Evolutionary conservation across 1,284 basidiomycete species (phyloP), one percentile per base, ranked within the genome.

Genomic region (Boletellus deceptivus): DNA sequence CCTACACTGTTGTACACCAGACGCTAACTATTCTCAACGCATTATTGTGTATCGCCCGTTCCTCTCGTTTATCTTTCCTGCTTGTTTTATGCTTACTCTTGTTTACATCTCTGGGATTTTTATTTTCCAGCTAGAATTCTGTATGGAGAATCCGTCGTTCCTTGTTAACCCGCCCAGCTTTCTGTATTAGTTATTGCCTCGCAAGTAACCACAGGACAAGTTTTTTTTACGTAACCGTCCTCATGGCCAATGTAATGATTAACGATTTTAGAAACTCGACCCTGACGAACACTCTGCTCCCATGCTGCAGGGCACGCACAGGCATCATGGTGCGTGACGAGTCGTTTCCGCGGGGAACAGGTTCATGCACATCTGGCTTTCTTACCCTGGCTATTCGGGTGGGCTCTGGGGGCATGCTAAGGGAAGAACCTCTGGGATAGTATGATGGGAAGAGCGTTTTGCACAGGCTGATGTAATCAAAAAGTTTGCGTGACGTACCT

Each of bases 181-280:
- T 54, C 29, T 52, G 60, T 52, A 52, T 38, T 56, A 53, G 33
- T 59, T 52, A 52, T 52, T 56, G 38, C 48, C 35, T 55, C 50
- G 43, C 49, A 58, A 50, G 25, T 37, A 27, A 40, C 54, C 42
- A 48, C 48, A 20, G 44, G 16, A 13, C 33, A 16, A 3, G 3
- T n/a, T n/a, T 29, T n/a, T 29, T 27, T 34, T 34, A 34, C 33
- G 8, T n/a, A 34, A 34, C 6, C 16, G 7, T 4, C 33, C 33
- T 34, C 33, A n/a, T 34, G 33, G 6, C 29, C 29, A 29, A 11
- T 29, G 9, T 29, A 10, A 29, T 29, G 29, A 29, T 29, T 29
- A 10, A 13, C 9, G 29, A 10, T 4, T 29, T 8, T 11, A 10
- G 29, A 29, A 8, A 29, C 29, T 29, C 29, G 29, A 29, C 29